Percentiles rank a stretch among this genome's conserved stretches.
Evolutionary conservation across 768 basidiomycete species (phyloP).

Genomic region (Hypsizygus marmoreus): DNA sequence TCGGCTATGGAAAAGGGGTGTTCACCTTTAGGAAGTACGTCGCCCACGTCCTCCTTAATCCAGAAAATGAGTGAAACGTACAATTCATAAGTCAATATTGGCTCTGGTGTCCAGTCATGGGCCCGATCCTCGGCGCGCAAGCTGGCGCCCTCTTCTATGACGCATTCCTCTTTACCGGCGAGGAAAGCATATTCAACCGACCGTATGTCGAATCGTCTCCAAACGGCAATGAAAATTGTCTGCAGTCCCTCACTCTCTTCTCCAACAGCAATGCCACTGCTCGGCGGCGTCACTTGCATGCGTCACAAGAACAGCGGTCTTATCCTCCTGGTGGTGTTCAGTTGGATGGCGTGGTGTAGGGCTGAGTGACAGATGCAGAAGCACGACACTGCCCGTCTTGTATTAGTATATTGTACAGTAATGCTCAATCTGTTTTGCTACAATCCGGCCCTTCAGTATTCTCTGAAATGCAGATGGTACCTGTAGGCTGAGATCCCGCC

Average conservation of each 20-base stretch:
- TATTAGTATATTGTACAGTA: too few relatives aligned
- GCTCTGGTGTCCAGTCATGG: constrained; percentile 70
- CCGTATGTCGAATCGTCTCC: constrained; percentile 39
- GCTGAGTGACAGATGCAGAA: too few relatives aligned
- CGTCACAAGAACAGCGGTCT: constrained; percentile 6
- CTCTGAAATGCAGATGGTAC: too few relatives aligned
- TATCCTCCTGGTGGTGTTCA: constrained; percentile 13
- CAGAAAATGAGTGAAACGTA: background rate
- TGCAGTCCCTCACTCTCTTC: background rate
- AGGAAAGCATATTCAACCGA: constrained; percentile 54
- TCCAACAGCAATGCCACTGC: constrained; percentile 13
- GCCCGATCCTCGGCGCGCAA: constrained; percentile 57
- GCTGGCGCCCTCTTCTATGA: constrained; percentile 60
- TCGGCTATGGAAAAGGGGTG: constrained; percentile 58
- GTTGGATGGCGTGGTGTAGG: too few relatives aligned
- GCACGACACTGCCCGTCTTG: too few relatives aligned
- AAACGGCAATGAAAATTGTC: background rate
- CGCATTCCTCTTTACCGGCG: constrained; percentile 54
- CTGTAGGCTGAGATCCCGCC: too few relatives aligned
- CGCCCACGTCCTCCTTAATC: background rate
- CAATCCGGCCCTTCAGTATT: too few relatives aligned
- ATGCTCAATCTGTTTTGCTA: too few relatives aligned
- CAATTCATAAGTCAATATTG: constrained; percentile 59
- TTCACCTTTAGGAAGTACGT: constrained; percentile 42
- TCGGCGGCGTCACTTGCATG: constrained; percentile 12